Evolutionary conservation across 768 basidiomycete species (phyloP).

Genomic region (Rhodocollybia butyracea): DNA sequence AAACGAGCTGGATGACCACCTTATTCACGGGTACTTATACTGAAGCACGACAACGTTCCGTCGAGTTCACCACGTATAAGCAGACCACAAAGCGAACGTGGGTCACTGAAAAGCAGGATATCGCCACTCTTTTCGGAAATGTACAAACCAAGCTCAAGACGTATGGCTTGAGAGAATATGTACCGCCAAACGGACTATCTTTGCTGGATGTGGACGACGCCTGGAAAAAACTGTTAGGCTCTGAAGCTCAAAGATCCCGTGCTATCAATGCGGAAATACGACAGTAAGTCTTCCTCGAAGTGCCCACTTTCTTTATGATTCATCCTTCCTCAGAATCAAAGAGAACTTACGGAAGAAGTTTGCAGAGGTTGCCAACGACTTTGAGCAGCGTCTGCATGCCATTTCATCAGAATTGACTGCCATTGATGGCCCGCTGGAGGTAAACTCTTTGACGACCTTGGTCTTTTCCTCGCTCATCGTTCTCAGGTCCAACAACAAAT

Average conservation of each 20-base stretch:
- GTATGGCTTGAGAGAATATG: conserved; percentile 82
- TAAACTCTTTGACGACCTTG: conserved; percentile 24
- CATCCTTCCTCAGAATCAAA: conserved; percentile 58
- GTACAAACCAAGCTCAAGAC: conserved; percentile 93
- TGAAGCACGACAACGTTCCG: conserved; percentile 76
- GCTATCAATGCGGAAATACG: conserved; percentile 88
- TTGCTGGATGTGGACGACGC: conserved; percentile 70
- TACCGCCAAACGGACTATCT: conserved; percentile 69
- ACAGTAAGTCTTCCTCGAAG: conserved; percentile 49
- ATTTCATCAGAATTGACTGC: conserved; percentile 72
- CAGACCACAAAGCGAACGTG: conserved; percentile 80
- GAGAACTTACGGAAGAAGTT: conserved; percentile 74
- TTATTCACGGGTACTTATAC: conserved; percentile 71
- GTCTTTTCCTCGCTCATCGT: not conserved
- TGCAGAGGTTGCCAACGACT: conserved; percentile 73
- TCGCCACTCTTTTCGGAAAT: conserved; percentile 85
- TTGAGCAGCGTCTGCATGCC: conserved; percentile 61
- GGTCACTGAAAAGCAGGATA: conserved; percentile 88
- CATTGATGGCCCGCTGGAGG: conserved; percentile 77
- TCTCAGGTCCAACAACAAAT: conserved; percentile 71
- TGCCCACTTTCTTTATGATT: not conserved
- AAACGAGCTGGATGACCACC: conserved; percentile 65
- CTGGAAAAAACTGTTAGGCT: conserved; percentile 70
- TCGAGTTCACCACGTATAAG: conserved; percentile 77
- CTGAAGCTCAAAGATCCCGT: conserved; percentile 74